Base-by-base conservation (phyloP, 352 stramenopile genomes). In the Albugo laibachii region DNA sequence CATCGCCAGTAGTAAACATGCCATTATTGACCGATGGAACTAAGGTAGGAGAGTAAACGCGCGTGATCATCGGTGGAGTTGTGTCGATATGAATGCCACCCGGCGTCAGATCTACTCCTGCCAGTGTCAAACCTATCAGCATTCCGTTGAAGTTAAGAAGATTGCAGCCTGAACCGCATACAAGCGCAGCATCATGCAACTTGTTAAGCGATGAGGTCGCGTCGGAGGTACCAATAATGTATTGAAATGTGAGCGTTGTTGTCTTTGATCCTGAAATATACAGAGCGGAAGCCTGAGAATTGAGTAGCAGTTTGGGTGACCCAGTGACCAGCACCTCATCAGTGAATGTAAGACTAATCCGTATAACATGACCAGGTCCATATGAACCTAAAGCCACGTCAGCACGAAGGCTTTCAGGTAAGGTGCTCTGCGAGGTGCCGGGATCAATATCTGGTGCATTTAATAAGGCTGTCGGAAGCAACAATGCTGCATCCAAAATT, bases 1-100 rank as follows among this genome's bases (percentile, higher is more conserved):
- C 50, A 41, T 91, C 78, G 11, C 78, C 78, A 13, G 86, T 70
- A 20, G 86, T 72, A 53, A 91, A 91, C 12, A 56, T 50, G 14
- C 71, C 66, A 12, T 43, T 52, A 27, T 91, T 91, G 34, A 85
- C 62, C 0, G 50, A 60, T 2, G 71, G 52, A 5, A 68, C 58
- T 2, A 53, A 43, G 8, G 74, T 88, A 36, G 71, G 42, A 1
- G 75, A 58, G 41, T 87, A 79, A 1, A 91, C 67, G 12, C 63
- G 62, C 3, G 80, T 48, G 13, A 88, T 65, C 18, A 67, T 48
- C 0, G 75, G 75, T 2, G 72, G 55, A 11, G 49, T 50, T 2
- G 78, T 87, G 45, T 71, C 66, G 24, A 91, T 69, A 13, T 52
- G 53, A 46, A 91, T 84, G 15, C 61, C 58, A 4, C 47, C 41